These are phyloP conservation scores for Albugo candida DNA, from an alignment of 352 stramenopile genomes.

Conservation along the genomic window DNA sequence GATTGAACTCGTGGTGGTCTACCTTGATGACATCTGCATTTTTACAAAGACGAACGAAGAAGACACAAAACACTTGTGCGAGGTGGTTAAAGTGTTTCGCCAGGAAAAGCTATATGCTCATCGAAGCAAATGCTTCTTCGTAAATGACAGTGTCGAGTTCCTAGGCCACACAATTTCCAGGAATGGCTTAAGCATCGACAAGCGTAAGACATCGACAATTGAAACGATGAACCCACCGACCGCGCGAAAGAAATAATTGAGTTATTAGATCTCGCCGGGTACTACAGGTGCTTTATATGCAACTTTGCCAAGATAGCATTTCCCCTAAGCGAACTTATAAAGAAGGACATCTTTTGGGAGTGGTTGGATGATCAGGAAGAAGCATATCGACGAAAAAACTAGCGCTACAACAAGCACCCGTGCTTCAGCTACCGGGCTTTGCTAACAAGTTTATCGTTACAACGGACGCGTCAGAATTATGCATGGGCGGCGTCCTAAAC, in stretches of 20 bases:
- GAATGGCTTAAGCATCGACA: slow-evolving; percentile 6
- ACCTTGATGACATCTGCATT: slow-evolving; percentile 2
- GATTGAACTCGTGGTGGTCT: neutral
- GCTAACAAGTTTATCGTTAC: slow-evolving; percentile 2
- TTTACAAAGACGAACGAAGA: neutral
- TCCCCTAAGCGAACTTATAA: slow-evolving; percentile 4
- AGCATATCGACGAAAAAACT: slow-evolving; percentile 4
- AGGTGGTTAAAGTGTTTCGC: slow-evolving; percentile 2
- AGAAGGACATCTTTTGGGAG: neutral
- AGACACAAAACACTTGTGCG: neutral
- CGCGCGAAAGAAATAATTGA: slow-evolving; percentile 4
- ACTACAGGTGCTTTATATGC: slow-evolving; percentile 10
- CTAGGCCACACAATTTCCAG: slow-evolving; percentile 12
- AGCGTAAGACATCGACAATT: slow-evolving; percentile 3
- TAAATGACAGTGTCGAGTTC: slow-evolving; percentile 7
- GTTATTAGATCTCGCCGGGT: slow-evolving; percentile 10
- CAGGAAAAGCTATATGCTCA: neutral
- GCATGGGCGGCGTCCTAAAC: slow-evolving; percentile 1
- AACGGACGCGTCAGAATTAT: slow-evolving; percentile 1
- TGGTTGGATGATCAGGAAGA: slow-evolving; percentile 1
- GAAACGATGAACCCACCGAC: slow-evolving; percentile 1
- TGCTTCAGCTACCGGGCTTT: slow-evolving; percentile 3
- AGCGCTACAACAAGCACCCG: slow-evolving; percentile 5
- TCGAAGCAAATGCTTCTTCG: slow-evolving; percentile 6
- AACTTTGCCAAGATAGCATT: slow-evolving; percentile 8